Evolutionary conservation across 1,284 basidiomycete genomes (phyloP).

Genomic region (Austropuccinia psidii): DNA sequence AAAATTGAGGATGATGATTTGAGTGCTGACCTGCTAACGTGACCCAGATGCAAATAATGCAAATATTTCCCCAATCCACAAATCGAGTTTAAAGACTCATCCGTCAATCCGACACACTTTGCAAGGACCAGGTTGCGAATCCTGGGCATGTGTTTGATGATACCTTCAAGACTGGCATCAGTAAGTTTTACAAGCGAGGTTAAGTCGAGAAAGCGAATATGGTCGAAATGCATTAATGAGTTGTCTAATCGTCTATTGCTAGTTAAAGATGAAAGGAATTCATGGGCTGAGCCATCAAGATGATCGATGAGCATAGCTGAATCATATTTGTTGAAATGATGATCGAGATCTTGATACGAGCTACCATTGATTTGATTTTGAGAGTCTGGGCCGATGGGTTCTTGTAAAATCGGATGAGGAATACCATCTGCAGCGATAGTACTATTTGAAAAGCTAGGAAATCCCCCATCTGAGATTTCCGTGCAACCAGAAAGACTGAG

Average conservation of each 20-base stretch:
- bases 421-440: slow-evolving; percentile 44
- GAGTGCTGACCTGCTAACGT: slow-evolving; percentile 57
- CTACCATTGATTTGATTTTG: not conserved
- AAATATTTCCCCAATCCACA: slow-evolving; percentile 80
- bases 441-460: slow-evolving; percentile 61
- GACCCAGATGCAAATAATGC: slow-evolving; percentile 92
- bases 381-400: not conserved
- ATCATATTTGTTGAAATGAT: not conserved
- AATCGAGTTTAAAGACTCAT: slow-evolving; percentile 74
- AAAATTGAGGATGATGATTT: not conserved
- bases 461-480: slow-evolving; percentile 72
- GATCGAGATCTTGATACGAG: slow-evolving; percentile 17
- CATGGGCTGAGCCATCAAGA: not conserved
- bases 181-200: slow-evolving; percentile 74
- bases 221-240: slow-evolving; percentile 57
- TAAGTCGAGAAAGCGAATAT: slow-evolving; percentile 79
- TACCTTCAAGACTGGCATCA: slow-evolving; percentile 82
- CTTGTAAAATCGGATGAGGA: slow-evolving; percentile 15
- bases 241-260: slow-evolving; percentile 33
- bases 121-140: slow-evolving; percentile 86
- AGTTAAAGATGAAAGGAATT: not conserved
- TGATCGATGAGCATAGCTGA: not conserved
- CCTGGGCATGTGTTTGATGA: slow-evolving; percentile 76
- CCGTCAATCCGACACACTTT: slow-evolving; percentile 80
- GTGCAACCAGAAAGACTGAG: slow-evolving; percentile 74